A percentile compares a stretch with the other conserved stretches of the same genome.
Conservation (phyloP, 331 rosid genomes). For the Acacia concinna region DNA sequence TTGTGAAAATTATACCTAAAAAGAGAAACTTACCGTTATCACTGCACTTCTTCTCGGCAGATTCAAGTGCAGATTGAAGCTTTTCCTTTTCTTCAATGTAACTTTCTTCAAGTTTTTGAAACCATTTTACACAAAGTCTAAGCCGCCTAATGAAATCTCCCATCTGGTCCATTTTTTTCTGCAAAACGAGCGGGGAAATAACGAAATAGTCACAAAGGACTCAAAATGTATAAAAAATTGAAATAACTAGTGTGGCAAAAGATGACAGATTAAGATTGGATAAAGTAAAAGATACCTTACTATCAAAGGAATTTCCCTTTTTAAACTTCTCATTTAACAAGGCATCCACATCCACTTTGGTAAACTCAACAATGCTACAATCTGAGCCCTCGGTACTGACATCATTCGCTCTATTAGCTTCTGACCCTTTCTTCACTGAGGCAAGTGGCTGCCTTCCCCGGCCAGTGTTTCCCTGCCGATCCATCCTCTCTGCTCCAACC, state of each 20-base stretch:
- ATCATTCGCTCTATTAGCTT: slow-evolving; percentile 39
- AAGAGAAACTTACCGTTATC: slow-evolving; percentile 52
- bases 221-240: not conserved
- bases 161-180: slow-evolving; percentile 67
- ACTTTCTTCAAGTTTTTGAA: slow-evolving; percentile 54
- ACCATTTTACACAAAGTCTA: slow-evolving; percentile 75
- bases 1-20: not conserved
- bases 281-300: slow-evolving; percentile 50
- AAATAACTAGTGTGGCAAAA: not conserved
- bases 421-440: slow-evolving; percentile 45
- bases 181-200: slow-evolving; percentile 15
- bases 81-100: slow-evolving; percentile 60
- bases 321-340: slow-evolving; percentile 71
- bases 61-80: slow-evolving; percentile 57
- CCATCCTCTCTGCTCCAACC: slow-evolving; percentile 55
- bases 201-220: not conserved
- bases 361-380: slow-evolving; percentile 50
- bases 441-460: slow-evolving; percentile 57
- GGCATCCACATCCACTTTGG: slow-evolving; percentile 70
- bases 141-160: slow-evolving; percentile 62
- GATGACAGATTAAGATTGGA: not conserved
- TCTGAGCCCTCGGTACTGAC: slow-evolving; percentile 42
- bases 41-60: slow-evolving; percentile 61
- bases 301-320: slow-evolving; percentile 58
- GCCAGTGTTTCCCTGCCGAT: slow-evolving; percentile 46